Evolutionary conservation across 2,329 filamentous ascomycete species (phyloP).

Genomic region (Botrytis hyacinthi): DNA sequence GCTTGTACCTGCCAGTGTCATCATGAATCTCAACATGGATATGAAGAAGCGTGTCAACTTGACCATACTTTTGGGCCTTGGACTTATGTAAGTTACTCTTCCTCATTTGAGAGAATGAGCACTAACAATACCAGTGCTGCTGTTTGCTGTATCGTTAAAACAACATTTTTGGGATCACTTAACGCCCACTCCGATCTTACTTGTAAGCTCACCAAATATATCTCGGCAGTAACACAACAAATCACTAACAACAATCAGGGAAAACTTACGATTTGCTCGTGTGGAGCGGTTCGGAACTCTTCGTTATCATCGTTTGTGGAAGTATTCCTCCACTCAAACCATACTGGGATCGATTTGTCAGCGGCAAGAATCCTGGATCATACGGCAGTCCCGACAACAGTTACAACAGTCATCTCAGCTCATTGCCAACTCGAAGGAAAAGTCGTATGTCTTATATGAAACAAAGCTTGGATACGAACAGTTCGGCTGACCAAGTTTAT

Average conservation of each 20-base stretch:
- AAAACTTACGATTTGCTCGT: conserved; percentile 15
- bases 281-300: conserved; percentile 17
- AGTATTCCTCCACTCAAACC: conserved; percentile 20
- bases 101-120: neutral
- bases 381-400: neutral
- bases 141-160: conserved; percentile 20
- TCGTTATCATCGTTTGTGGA: conserved; percentile 21
- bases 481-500: neutral
- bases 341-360: conserved; percentile 2
- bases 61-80: conserved; percentile 16
- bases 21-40: conserved; percentile 16
- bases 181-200: conserved; percentile 18
- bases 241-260: neutral
- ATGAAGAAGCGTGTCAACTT: conserved; percentile 19
- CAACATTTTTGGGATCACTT: conserved; percentile 3
- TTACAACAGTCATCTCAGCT: conserved; percentile 1
- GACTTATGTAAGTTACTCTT: conserved; percentile 13
- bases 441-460: conserved; percentile 8
- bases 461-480: neutral
- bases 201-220: conserved; percentile 10
- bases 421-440: neutral
- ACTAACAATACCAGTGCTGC: conserved; percentile 16
- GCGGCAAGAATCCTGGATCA: neutral
- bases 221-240: neutral
- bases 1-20: conserved; percentile 15